Percentiles rank a stretch among this genome's conserved stretches.
Conservation (phyloP, 257 asterid genomes). For the Voacanga thouarsii region DNA sequence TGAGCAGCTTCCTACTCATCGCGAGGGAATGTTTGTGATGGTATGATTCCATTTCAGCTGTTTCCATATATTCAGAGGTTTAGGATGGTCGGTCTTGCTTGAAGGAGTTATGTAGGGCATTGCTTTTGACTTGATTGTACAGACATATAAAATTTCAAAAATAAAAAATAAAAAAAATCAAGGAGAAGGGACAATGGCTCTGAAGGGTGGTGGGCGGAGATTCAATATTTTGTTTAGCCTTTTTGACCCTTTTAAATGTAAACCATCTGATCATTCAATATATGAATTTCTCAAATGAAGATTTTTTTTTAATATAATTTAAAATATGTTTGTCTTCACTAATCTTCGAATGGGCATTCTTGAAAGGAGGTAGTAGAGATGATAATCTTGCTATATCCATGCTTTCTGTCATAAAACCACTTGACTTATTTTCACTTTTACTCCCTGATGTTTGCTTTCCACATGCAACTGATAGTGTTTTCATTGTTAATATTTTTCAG, state of each 20-base stretch:
- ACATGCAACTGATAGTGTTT: conserved; percentile 18
- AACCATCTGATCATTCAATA: not conserved
- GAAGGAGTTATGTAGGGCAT: not conserved
- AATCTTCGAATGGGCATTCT: not conserved
- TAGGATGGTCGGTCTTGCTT: conserved; percentile 6
- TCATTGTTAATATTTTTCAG: conserved; percentile 40
- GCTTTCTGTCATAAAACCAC: not conserved
- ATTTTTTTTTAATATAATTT: too few relatives aligned
- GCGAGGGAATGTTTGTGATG: conserved; percentile 95
- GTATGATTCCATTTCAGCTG: conserved; percentile 28
- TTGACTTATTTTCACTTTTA: not conserved
- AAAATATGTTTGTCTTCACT: not conserved
- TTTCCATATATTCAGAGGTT: not conserved
- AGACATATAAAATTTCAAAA: too few relatives aligned
- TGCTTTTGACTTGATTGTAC: not conserved
- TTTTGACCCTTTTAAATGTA: not conserved
- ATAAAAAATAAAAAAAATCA: not conserved
- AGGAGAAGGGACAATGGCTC: conserved; percentile 3
- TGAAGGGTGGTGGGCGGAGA: not conserved
- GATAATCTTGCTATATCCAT: not conserved
- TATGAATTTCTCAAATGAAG: not conserved
- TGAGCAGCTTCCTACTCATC: conserved; percentile 84
- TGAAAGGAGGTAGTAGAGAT: not conserved
- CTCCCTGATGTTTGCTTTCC: not conserved
- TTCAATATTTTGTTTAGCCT: not conserved